Evolutionary conservation across 1,284 basidiomycete species (phyloP).

Genomic region (Ganoderma meredithae): DNA sequence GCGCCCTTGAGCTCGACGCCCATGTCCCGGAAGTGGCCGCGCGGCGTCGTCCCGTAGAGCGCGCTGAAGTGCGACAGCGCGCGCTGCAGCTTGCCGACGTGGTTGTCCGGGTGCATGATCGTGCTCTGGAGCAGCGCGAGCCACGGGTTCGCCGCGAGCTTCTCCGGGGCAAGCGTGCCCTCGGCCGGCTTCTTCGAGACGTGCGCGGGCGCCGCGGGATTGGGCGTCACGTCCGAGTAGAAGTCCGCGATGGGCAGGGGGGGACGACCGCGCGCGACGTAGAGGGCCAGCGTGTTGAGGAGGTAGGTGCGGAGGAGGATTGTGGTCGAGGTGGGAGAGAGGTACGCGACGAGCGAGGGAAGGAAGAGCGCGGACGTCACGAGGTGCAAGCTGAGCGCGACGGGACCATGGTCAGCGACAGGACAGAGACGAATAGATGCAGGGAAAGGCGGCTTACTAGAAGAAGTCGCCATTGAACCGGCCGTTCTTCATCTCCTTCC

Average conservation of each 20-base stretch:
- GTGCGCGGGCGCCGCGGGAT: constrained; percentile 19
- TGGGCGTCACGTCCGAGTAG: constrained; percentile 36
- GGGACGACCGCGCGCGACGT: constrained; percentile 47
- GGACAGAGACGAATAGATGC: not conserved
- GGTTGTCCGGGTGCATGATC: constrained; percentile 65
- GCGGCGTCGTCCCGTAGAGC: constrained; percentile 53
- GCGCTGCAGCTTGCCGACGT: constrained; percentile 66
- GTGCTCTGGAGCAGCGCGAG: constrained; percentile 58
- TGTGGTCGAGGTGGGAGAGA: constrained; percentile 37
- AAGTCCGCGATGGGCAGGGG: constrained; percentile 46
- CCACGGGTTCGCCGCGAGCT: constrained; percentile 58
- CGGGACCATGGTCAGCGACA: not conserved
- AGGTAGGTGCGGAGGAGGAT: constrained; percentile 50
- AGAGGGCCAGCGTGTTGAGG: constrained; percentile 42
- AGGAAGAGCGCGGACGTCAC: constrained; percentile 56
- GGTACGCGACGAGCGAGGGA: constrained; percentile 41
- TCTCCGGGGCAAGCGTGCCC: constrained; percentile 43
- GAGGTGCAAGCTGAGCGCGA: constrained; percentile 48
- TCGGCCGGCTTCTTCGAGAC: constrained; percentile 33
- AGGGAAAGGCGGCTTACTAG: constrained; percentile 34
- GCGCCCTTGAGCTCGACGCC: constrained; percentile 50
- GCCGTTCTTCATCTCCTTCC: constrained; percentile 30
- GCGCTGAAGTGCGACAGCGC: constrained; percentile 59
- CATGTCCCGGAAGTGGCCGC: constrained; percentile 42
- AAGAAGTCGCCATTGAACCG: constrained; percentile 54